phyloP scores from a whole-genome alignment of 495 filamentous ascomycete genomes.

The Aspergillus sclerotioniger region DNA sequence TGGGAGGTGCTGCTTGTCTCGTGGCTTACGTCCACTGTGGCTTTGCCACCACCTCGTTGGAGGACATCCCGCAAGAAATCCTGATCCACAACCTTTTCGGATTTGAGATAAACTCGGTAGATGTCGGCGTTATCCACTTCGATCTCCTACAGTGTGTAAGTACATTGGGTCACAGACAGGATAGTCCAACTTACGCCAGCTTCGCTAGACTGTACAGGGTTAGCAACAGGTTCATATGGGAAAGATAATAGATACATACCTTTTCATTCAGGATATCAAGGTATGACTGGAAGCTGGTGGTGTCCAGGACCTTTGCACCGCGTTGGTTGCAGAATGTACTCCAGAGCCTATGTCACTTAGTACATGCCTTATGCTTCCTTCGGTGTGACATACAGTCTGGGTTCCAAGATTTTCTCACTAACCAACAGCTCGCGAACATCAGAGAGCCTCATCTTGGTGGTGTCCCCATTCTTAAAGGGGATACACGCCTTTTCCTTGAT shows the following conservation, averaged over 20 bases:
- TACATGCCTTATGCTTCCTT: neutral
- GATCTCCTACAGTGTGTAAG: neutral
- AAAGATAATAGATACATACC: neutral
- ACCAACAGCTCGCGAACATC: neutral
- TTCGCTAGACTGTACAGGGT: neutral
- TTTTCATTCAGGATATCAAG: constrained; percentile 8
- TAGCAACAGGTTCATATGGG: neutral
- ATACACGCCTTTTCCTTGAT: neutral
- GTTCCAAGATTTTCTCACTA: neutral
- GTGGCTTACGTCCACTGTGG: neutral
- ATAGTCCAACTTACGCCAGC: neutral
- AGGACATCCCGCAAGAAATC: neutral
- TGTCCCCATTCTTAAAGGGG: neutral
- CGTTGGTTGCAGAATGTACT: constrained; percentile 10
- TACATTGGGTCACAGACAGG: neutral
- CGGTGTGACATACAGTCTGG: neutral
- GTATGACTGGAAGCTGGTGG: constrained; percentile 3
- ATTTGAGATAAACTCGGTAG: constrained; percentile 7
- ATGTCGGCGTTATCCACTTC: constrained; percentile 8
- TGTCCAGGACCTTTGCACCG: neutral
- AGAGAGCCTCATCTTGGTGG: neutral
- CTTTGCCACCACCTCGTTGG: neutral
- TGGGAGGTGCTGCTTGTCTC: neutral
- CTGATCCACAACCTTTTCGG: neutral
- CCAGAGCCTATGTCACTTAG: neutral